These are phyloP conservation scores for Austroboletus novae-zelandiae DNA, from an alignment of 1,284 basidiomycete species.

Conservation along the genomic window DNA sequence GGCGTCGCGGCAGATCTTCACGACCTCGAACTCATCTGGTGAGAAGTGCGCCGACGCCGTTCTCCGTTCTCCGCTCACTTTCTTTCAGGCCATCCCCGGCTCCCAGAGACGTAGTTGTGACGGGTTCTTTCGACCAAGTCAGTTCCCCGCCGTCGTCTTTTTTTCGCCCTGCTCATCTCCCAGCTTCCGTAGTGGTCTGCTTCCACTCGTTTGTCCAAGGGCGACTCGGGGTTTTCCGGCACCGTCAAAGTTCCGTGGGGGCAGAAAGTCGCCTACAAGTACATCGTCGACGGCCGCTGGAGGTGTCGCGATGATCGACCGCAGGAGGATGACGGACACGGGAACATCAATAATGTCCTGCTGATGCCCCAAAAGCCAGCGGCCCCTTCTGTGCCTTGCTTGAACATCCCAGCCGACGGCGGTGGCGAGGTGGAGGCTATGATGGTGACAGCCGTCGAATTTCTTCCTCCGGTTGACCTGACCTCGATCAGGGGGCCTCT, in stretches of 20 bases:
- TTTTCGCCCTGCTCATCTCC: constrained; percentile 5
- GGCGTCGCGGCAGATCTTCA: constrained; percentile 37
- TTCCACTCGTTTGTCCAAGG: constrained; percentile 54
- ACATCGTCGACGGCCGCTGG: constrained; percentile 76
- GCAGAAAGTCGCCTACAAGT: constrained; percentile 69
- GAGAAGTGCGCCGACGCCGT: constrained; percentile 19
- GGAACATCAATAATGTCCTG: constrained; percentile 75
- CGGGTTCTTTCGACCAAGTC: constrained; percentile 77
- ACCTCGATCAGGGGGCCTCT: constrained; percentile 5
- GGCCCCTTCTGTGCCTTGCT: constrained; percentile 5
- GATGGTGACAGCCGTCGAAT: constrained; percentile 29
- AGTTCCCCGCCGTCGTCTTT: constrained; percentile 24
- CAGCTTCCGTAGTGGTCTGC: constrained; percentile 57
- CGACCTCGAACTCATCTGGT: constrained; percentile 49
- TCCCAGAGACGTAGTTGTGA: constrained; percentile 63
- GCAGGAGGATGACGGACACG: constrained; percentile 58
- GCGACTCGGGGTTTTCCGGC: constrained; percentile 54
- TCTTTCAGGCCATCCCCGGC: constrained; percentile 44
- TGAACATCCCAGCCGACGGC: constrained; percentile 16
- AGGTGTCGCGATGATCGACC: constrained; percentile 52
- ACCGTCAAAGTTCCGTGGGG: constrained; percentile 60
- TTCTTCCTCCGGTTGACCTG: constrained; percentile 16
- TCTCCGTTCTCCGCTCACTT: constrained; percentile 8
- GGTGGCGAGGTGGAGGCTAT: constrained; percentile 15
- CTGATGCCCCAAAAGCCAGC: constrained; percentile 53